A percentile compares a stretch with the other conserved stretches of the same genome.
Conservation (phyloP, 345 rosid species). For the Pugionium cornutum region DNA sequence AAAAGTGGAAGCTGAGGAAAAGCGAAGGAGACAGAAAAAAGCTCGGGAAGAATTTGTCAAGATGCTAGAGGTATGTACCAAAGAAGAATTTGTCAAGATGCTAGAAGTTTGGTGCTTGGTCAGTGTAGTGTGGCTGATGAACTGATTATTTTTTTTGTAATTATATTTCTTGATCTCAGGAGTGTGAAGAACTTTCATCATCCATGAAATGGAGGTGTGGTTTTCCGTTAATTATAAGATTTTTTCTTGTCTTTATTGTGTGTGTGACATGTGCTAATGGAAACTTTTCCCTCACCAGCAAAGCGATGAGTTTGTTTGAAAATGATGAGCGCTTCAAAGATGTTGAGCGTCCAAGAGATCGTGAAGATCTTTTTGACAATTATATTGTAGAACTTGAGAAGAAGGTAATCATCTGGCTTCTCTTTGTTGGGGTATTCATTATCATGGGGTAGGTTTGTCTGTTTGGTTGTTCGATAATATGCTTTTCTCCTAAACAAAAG, state of each 20-base stretch:
- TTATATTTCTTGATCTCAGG: slow-evolving; percentile 56
- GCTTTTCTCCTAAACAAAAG: slow-evolving; percentile 2
- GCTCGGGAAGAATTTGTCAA: slow-evolving; percentile 86
- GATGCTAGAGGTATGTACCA: slow-evolving; percentile 85
- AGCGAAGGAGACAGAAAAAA: slow-evolving; percentile 89
- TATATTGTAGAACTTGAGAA: slow-evolving; percentile 86
- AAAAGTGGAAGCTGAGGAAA: slow-evolving; percentile 95
- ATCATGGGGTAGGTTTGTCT: background rate
- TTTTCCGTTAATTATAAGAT: slow-evolving; percentile 13
- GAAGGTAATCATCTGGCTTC: slow-evolving; percentile 61
- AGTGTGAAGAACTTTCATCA: slow-evolving; percentile 79
- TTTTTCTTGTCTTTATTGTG: slow-evolving; percentile 12
- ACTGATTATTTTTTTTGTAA: slow-evolving; percentile 34
- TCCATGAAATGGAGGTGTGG: slow-evolving; percentile 88
- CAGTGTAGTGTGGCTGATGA: slow-evolving; percentile 1
- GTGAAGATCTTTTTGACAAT: slow-evolving; percentile 89
- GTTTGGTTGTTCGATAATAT: slow-evolving; percentile 17
- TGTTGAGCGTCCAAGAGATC: slow-evolving; percentile 83
- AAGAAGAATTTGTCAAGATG: too few relatives aligned
- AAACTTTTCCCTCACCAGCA: slow-evolving; percentile 52
- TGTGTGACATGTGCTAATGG: slow-evolving; percentile 35
- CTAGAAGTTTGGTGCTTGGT: slow-evolving; percentile 18
- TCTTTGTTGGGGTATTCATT: background rate
- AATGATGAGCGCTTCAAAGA: slow-evolving; percentile 93
- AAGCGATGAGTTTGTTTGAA: slow-evolving; percentile 84